Evolutionary conservation across 805 yeast genomes (phyloP).

Genomic region (Dipodascopsis uninucleata): DNA sequence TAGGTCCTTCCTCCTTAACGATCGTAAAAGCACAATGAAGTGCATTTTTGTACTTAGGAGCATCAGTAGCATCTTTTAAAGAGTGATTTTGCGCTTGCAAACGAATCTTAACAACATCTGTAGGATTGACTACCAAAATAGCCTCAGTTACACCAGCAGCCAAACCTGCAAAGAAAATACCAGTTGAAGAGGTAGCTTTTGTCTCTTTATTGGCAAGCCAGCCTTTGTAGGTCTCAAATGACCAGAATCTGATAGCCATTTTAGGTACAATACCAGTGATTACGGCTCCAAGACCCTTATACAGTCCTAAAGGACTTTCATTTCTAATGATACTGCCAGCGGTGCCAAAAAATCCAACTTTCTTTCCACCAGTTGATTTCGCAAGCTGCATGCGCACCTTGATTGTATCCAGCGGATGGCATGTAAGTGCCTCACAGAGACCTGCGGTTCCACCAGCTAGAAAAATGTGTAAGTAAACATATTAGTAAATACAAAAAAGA

Average conservation of each 20-base stretch:
- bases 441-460: conserved; percentile 98
- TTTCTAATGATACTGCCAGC: conserved; percentile 72
- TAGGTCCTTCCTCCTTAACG: conserved; percentile 84
- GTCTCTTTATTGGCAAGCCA: conserved; percentile 44
- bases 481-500: background rate
- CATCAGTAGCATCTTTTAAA: conserved; percentile 73
- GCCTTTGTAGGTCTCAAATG: conserved; percentile 83
- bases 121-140: conserved; percentile 89
- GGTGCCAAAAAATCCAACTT: conserved; percentile 82
- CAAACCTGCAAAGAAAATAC: conserved; percentile 87
- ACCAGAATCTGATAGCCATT: conserved; percentile 95
- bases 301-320: conserved; percentile 81
- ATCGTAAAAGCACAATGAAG: conserved; percentile 84
- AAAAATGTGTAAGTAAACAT: background rate
- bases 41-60: conserved; percentile 87
- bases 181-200: conserved; percentile 56
- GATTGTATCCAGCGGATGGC: conserved; percentile 97
- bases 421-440: conserved; percentile 90
- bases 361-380: conserved; percentile 59
- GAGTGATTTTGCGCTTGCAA: conserved; percentile 94
- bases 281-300: conserved; percentile 96
- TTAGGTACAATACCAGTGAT: conserved; percentile 96
- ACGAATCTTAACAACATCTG: conserved; percentile 95
- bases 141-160: conserved; percentile 98
- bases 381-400: conserved; percentile 96